Base-by-base conservation (phyloP, 805 yeast species). In the Metschnikowia lunata region DNA sequence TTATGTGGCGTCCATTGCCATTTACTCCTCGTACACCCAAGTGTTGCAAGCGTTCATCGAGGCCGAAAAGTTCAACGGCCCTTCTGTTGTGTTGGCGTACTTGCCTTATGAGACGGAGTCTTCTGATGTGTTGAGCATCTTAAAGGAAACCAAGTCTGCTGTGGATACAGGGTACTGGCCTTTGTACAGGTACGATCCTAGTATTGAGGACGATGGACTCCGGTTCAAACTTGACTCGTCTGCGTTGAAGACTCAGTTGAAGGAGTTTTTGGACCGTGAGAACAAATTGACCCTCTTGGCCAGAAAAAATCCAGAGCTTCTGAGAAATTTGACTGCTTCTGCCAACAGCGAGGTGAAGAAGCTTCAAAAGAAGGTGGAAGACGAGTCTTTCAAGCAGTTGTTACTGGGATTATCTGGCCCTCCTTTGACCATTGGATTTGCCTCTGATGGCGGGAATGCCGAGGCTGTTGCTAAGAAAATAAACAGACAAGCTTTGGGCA, bases 121-220 rank as follows among this genome's bases (percentile, higher is more conserved):
- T 44, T 84, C 83, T 50, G 71, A 81, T 49, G 83, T 95, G 34
- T 69, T 91, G 53, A 77, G 81, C 26, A 80, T 90, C 36, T 74
- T 91, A 56, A 83, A 85, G 62, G 93, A 87, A 62, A 90, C 97
- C 30, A 91, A 91, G 65, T 71, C 69, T 50, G 91, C 96, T 18
- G 95, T 91, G 37, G 97, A 88, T 57, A 72, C 89, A 30, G 98
- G 98, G n/a, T 84, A 85, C 69, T 89, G 97, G 95, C 98, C 98
- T 38, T 75, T 91, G 49, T 91, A 90, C 70, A 76, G 97, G 61
- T 91, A 76, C 68, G 76, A 88, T 55, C 96, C 97, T 44, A 51
- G 63, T 8, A 63, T 74, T 39, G 76, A 72, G 37, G 69, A 69
- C 31, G 76, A 69, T 13, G 61, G 66, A 4, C 74, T 71, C 30